Percentiles rank a stretch among this genome's conserved stretches.
Evolutionary conservation across 2,329 filamentous ascomycete species (phyloP).

Genomic region (Fusarium albidum): DNA sequence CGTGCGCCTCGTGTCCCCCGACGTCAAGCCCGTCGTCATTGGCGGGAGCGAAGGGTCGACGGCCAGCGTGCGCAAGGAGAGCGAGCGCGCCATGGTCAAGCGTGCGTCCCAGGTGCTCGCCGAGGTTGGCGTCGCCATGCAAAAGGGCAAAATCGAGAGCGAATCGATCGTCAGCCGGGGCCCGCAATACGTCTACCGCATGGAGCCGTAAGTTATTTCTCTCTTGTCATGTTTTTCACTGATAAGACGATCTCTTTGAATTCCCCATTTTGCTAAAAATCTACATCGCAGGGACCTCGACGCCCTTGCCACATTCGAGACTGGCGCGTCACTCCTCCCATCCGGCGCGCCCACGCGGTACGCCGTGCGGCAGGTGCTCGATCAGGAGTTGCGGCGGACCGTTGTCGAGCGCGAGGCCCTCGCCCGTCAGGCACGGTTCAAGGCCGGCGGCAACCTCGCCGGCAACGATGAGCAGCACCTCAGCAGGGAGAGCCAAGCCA

Average conservation of each 20-base stretch:
- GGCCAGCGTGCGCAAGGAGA: slow-evolving; percentile 88
- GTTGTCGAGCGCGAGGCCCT: slow-evolving; percentile 71
- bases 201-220: slow-evolving; percentile 80
- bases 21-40: slow-evolving; percentile 90
- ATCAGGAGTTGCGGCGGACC: slow-evolving; percentile 86
- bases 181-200: slow-evolving; percentile 84
- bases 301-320: slow-evolving; percentile 77
- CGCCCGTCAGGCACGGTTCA: slow-evolving; percentile 71
- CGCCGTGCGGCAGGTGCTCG: slow-evolving; percentile 90
- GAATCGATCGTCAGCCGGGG: slow-evolving; percentile 67
- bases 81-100: slow-evolving; percentile 81
- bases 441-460: slow-evolving; percentile 56
- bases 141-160: slow-evolving; percentile 80
- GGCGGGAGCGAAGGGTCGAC: slow-evolving; percentile 71
- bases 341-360: slow-evolving; percentile 82
- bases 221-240: not conserved
- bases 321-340: slow-evolving; percentile 63
- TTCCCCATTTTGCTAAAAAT: too few relatives aligned
- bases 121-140: slow-evolving; percentile 83
- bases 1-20: slow-evolving; percentile 82
- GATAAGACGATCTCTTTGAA: too few relatives aligned
- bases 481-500: slow-evolving; percentile 49
- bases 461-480: slow-evolving; percentile 33
- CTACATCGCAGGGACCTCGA: slow-evolving; percentile 73
- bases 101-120: slow-evolving; percentile 83